These are phyloP conservation scores for Cenchrus purpureus DNA, from an alignment of 176 grass and related monocot genomes.

Conservation along the genomic window DNA sequence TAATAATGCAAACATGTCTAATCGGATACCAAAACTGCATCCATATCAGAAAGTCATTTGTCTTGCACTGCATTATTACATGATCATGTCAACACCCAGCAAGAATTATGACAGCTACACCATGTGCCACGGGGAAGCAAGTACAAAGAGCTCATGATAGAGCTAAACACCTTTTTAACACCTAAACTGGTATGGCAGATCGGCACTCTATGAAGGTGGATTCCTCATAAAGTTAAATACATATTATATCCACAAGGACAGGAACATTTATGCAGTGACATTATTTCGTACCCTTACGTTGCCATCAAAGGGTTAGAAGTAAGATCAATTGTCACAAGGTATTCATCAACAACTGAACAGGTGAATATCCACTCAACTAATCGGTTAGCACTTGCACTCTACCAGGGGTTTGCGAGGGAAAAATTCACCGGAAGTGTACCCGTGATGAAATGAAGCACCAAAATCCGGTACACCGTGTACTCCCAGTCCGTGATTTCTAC, in stretches of 20 bases:
- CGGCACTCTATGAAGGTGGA: background rate
- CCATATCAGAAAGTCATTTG: conserved; percentile 38
- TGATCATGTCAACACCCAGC: conserved; percentile 28
- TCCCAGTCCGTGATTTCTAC: background rate
- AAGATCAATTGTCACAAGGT: conserved; percentile 8
- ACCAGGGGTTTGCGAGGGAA: background rate
- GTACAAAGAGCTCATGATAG: conserved; percentile 35
- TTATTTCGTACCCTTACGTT: conserved; percentile 1
- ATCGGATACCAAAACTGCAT: conserved; percentile 4
- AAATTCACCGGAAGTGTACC: background rate
- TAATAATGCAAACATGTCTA: conserved; percentile 26
- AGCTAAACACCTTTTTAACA: conserved; percentile 10
- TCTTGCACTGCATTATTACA: conserved; percentile 17
- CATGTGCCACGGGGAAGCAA: conserved; percentile 38
- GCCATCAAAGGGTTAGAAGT: conserved; percentile 3
- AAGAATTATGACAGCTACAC: conserved; percentile 25
- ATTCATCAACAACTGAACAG: conserved; percentile 13
- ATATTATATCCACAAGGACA: conserved; percentile 27
- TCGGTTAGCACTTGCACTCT: conserved; percentile 14
- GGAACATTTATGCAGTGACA: conserved; percentile 5
- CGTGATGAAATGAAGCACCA: background rate
- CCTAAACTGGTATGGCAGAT: conserved; percentile 21
- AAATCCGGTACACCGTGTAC: background rate
- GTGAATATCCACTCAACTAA: conserved; percentile 1
- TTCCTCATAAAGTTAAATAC: conserved; percentile 26